Evolutionary conservation across 176 grass and related monocot species (phyloP).

Genomic region (Panicum miliaceum): DNA sequence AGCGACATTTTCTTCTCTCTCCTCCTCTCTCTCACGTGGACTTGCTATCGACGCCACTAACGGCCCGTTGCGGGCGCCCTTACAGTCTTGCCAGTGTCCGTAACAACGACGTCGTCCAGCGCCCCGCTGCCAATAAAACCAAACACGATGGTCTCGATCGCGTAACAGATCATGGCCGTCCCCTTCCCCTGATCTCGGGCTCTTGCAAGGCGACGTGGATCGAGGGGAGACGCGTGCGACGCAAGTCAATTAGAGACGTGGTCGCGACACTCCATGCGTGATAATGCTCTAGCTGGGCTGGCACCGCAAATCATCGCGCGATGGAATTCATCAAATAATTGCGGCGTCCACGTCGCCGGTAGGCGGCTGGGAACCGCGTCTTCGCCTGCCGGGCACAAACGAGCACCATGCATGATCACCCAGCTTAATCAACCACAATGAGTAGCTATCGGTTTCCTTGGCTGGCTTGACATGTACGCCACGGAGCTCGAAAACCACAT

Average conservation of each 20-base stretch:
- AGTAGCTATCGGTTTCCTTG: neutral
- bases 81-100: neutral
- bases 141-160: neutral
- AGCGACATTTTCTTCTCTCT: no score
- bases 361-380: constrained; percentile 19
- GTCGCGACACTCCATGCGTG: neutral
- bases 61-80: no score
- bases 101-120: no score
- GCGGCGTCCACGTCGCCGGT: constrained; percentile 35
- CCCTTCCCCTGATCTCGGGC: neutral
- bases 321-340: constrained; percentile 15
- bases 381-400: constrained; percentile 3
- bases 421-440: neutral
- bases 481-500: constrained; percentile 13
- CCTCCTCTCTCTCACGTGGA: no score
- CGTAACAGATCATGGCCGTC: neutral
- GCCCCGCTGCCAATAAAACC: neutral
- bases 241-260: constrained; percentile 9
- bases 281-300: neutral
- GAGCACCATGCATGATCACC: neutral
- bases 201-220: neutral
- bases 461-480: constrained; percentile 15
- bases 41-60: no score
- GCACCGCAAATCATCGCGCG: constrained; percentile 7
- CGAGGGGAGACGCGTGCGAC: constrained; percentile 17